phyloP scores from a whole-genome alignment of 768 basidiomycete species.

The Trametes elegans region DNA sequence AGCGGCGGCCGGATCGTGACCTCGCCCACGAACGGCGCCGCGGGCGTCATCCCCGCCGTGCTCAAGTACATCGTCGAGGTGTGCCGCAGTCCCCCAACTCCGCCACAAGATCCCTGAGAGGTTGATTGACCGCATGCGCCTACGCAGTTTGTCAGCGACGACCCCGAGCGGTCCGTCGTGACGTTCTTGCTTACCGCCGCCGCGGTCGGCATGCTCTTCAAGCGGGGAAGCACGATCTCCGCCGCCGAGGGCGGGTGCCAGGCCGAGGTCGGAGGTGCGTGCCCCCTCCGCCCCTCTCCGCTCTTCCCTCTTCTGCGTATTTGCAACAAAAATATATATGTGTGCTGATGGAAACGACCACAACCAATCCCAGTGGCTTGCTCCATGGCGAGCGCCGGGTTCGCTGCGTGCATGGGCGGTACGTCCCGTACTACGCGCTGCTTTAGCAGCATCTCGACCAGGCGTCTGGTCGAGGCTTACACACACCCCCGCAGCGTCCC shows the following conservation, averaged over 20 bases:
- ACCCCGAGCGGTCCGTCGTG: constrained; percentile 81
- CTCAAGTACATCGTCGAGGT: constrained; percentile 88
- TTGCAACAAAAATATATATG: too few species aligned
- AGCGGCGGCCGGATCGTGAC: constrained; percentile 93
- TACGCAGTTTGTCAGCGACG: constrained; percentile 80
- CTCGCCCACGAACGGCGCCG: constrained; percentile 90
- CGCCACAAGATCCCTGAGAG: neutral
- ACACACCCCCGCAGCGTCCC: constrained; percentile 49
- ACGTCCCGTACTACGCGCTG: constrained; percentile 21
- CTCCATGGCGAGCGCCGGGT: constrained; percentile 93
- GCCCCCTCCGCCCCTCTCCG: neutral
- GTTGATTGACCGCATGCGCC: neutral
- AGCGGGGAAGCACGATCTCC: constrained; percentile 94
- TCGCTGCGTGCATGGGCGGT: constrained; percentile 94
- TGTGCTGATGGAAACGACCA: too few species aligned
- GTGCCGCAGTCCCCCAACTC: constrained; percentile 10
- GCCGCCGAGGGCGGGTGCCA: constrained; percentile 96
- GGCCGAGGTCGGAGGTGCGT: constrained; percentile 87
- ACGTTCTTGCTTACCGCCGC: constrained; percentile 90
- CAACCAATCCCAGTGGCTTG: too few species aligned
- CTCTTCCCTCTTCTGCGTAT: neutral
- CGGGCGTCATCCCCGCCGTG: constrained; percentile 90
- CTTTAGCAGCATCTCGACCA: neutral
- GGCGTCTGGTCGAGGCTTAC: neutral
- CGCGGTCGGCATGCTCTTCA: constrained; percentile 93